Base-by-base conservation (phyloP, 352 stramenopile genomes). In the Lagenidium sp. region DNA sequence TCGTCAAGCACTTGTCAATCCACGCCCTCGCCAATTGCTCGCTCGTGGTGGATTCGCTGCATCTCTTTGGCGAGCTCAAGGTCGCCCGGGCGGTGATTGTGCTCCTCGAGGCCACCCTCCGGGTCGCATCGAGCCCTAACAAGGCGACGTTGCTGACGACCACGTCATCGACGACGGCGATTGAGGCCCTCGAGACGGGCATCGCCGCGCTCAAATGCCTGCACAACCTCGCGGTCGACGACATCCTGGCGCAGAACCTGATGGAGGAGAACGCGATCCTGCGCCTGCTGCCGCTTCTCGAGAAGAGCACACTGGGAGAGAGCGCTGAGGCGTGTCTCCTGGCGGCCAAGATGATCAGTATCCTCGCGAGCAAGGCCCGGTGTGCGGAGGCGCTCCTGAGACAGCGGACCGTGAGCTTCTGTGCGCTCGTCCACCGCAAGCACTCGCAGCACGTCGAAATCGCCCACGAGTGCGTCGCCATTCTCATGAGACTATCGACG, bases 1-100 rank as follows among this genome's bases (percentile, higher is more conserved):
- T 81, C 0, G 76, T 85, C 4, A 55, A 58, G 8, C 76, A 82
- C 25, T 87, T 87, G 44, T 70, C 68, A 0, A 64, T 82, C 12
- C 64, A 88, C 44, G 71, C 71, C 12, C 38, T 88, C 0, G 79
- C 67, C 1, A 91, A 91, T 37, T 91, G 79, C 55, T 91, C 79
- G 1, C 55, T 83, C 4, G 65, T 91, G 25, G 77, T 57, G 0
- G 79, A 91, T 49, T 85, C 76, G 1, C 44, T 87, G 2, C 75
- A 91, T 40, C 38, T 91, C 4, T 87, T 84, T 46, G 58, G 60
- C 6, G 75, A 91, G 41, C 59, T 88, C n/a, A 61, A 61, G 18
- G 69, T 91, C 0, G 51, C 60, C 2, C 49, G 58, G 1, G 73
- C 71, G 0, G 65, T 85, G 1, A 50, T 88, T 18, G 32, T 41